Evolutionary conservation across 2,329 filamentous ascomycete species (phyloP).

Genomic region (Monilinia aucupariae): DNA sequence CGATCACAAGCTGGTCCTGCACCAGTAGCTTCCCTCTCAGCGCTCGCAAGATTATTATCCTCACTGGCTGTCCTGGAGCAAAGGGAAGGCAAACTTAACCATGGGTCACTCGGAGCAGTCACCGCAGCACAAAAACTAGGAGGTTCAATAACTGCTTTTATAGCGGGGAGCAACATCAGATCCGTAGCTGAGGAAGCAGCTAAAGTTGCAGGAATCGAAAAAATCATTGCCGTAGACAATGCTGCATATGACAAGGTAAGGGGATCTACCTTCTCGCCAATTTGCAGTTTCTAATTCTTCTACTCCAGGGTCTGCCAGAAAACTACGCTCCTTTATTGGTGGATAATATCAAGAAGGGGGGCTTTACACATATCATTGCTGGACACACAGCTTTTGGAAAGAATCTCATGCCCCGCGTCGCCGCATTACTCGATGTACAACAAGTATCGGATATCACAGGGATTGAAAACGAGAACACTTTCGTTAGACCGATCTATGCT

Average conservation of each 20-base stretch:
- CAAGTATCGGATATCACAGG: constrained; percentile 88
- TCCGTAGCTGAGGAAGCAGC: constrained; percentile 73
- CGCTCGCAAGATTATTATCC: constrained; percentile 67
- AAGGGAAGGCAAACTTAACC: constrained; percentile 78
- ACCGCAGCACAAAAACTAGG: constrained; percentile 83
- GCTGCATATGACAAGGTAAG: constrained; percentile 82
- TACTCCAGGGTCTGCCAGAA: constrained; percentile 71
- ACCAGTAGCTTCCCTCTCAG: constrained; percentile 41
- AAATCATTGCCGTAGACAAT: constrained; percentile 85
- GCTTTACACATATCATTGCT: constrained; percentile 85
- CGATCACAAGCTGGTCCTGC: constrained; percentile 37
- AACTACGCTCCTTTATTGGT: constrained; percentile 89
- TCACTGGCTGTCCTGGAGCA: constrained; percentile 91
- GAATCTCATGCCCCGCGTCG: constrained; percentile 84
- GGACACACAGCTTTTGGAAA: constrained; percentile 96
- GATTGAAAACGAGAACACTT: constrained; percentile 87
- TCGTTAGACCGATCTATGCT: constrained; percentile 94
- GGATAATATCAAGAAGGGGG: constrained; percentile 95
- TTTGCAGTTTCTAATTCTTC: constrained; percentile 1
- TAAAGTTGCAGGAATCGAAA: constrained; percentile 85
- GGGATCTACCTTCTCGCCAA: background rate
- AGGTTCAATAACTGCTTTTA: constrained; percentile 76
- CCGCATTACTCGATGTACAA: constrained; percentile 85
- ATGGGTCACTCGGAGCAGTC: constrained; percentile 76
- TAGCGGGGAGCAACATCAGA: constrained; percentile 77